Evolutionary conservation across 306 rosid species (phyloP), one percentile per base, ranked within the genome.

Genomic region (Glycine soja): DNA sequence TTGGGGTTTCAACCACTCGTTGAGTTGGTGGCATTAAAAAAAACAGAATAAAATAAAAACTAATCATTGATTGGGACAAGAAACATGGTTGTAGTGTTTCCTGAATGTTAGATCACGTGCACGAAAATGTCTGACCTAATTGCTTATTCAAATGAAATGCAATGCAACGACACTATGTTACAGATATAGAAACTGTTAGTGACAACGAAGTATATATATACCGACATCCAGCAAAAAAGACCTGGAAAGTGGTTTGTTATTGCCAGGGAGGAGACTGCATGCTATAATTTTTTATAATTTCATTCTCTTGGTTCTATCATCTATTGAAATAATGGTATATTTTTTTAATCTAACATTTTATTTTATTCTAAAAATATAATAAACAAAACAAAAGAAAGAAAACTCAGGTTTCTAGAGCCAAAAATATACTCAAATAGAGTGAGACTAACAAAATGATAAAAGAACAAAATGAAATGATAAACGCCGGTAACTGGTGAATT

Each of bases 131-230:
- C 12, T 46, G 79, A 69, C 68, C 68, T 43, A 56, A 7, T 66
- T 11, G 32, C 32, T 53, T 68, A 66, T n/a, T 70, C 51, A 6
- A 16, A 19, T 12, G 81, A 77, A 15, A 64, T 63, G 30, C 30
- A 24, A 24, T 24, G 30, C 30, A 24, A 24, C 30, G 2, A 24
- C 30, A 24, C 30, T 24, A 24, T 24, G 30, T 1, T 1, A 24
- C 30, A 24, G 30, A 24, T 24, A 1, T 24, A 24, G 30, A 24
- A 24, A 24, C 30, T 24, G 30, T 24, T 24, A 24, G 30, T 24
- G 30, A 24, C 30, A 24, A 1, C 30, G 30, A 24, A 24, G 30
- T 24, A 0, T 24, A 24, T 24, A 24, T 3, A 34, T 34, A 53
- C 51, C 34, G 56, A 10, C 42, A 6, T 57, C 14, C 43, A 15